phyloP scores from a whole-genome alignment of 495 filamentous ascomycete genomes.

The Cladorrhinum samala region DNA sequence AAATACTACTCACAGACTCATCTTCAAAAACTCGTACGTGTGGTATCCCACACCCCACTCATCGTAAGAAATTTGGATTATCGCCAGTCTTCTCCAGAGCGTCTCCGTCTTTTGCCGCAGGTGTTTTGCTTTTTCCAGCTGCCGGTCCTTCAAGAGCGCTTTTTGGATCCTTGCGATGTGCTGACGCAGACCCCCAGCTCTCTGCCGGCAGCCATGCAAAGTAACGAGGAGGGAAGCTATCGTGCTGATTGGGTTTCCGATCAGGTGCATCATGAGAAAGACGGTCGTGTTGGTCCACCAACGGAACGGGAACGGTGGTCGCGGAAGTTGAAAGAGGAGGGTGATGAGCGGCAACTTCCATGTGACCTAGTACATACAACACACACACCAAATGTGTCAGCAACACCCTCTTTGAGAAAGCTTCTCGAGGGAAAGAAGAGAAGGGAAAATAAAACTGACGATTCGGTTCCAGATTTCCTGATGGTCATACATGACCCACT shows the following conservation, averaged over 20 bases:
- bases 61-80: conserved; percentile 1
- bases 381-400: not conserved
- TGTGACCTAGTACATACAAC: too few relatives aligned
- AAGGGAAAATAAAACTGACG: not conserved
- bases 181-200: not conserved
- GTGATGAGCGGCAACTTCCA: conserved; percentile 12
- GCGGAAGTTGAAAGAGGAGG: conserved; percentile 10
- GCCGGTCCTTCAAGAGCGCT: not conserved
- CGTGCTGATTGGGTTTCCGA: conserved; percentile 9
- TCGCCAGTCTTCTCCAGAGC: conserved; percentile 4
- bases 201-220: not conserved
- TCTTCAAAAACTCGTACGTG: not conserved
- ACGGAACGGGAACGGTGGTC: conserved; percentile 4
- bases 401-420: not conserved
- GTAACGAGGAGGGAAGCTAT: conserved; percentile 9
- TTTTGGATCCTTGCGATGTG: not conserved
- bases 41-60: conserved; percentile 4
- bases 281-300: conserved; percentile 9
- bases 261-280: conserved; percentile 5
- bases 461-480: conserved; percentile 10
- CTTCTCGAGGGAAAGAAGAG: too few relatives aligned
- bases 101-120: not conserved
- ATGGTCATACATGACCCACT: not conserved
- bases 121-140: not conserved
- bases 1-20: conserved; percentile 2